Evolutionary conservation across 805 yeast species (phyloP), one percentile per base, ranked within the genome.

Genomic region (Scheffersomyces lignosus): DNA sequence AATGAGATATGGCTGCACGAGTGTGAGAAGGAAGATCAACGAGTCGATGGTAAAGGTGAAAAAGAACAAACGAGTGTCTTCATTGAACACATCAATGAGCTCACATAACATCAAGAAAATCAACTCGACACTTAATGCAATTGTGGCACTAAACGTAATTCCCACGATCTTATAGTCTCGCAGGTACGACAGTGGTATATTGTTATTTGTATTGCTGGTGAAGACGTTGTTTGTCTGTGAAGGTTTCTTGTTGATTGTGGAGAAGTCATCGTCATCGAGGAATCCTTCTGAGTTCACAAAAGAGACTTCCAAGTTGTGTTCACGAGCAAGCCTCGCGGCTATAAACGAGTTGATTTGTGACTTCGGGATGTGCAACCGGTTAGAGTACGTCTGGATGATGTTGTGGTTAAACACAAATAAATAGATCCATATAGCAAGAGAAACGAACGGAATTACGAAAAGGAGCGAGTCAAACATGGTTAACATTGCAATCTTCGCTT

Each of bases 1-100:
- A 4, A 66, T 54, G 17, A 65, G 40, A 20, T 66, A 59, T n/a
- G 82, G 82, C 31, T 66, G 62, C n/a, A 71, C 40, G 15, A 70
- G 56, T 2, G 71, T 58, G 15, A 74, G 56, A 4, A 70, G 49
- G 7, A 71, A 34, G 20, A 71, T 65, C 29, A 75, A 49, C 6
- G 54, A 33, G 27, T 66, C 58, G 18, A 76, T 55, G 20, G 71
- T 64, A 16, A 66, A 12, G 28, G 60, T 59, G 62, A 77, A 71
- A 27, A 68, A 55, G 10, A 51, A 18, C 32, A 64, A 44, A 13
- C 69, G 52, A 2, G 61, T 33, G 1, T 50, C 48, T 3, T 51
- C 48, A 23, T 49, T 45, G 15, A 48, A 33, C 15, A 33, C 17
- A 28, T 54, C 59, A 9, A 53, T 48, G 28, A 67, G 51, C 42